Evolutionary conservation across 148 eudicot genomes (phyloP).

Genomic region (Rhododendron molle): DNA sequence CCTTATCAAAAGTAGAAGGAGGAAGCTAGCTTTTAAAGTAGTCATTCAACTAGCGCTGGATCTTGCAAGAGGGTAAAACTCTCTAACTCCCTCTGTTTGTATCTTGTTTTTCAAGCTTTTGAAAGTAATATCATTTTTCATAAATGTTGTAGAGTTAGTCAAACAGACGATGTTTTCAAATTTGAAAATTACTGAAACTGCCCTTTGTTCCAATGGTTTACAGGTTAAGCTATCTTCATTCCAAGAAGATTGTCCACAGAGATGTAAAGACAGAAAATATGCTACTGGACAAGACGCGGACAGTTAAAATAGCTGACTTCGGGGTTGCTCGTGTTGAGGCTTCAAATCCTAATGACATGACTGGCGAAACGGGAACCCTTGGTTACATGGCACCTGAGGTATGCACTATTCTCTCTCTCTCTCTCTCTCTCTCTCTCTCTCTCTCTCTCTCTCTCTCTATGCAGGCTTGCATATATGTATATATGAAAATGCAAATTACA

Average conservation of each 20-base stretch:
- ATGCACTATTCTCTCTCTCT: background rate
- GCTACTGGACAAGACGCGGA: conserved; percentile 76
- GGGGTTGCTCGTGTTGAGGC: conserved; percentile 94
- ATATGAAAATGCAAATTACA: background rate
- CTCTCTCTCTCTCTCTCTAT: too few species aligned
- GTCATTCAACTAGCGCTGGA: conserved; percentile 79
- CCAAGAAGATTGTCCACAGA: conserved; percentile 79
- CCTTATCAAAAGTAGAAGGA: conserved; percentile 76
- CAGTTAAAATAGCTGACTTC: conserved; percentile 81
- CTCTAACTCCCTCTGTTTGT: conserved; percentile 6
- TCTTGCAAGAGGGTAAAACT: conserved; percentile 77
- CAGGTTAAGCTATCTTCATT: conserved; percentile 81
- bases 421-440: too few species aligned
- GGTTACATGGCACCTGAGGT: conserved; percentile 99
- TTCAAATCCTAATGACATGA: conserved; percentile 90
- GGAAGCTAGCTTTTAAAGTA: conserved; percentile 79
- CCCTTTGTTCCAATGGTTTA: background rate
- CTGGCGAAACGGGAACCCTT: conserved; percentile 91
- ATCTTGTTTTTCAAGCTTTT: background rate
- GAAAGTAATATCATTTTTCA: background rate
- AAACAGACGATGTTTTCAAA: background rate
- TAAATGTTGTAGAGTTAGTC: background rate
- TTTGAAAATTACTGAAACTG: background rate
- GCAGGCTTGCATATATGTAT: background rate
- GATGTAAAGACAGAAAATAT: conserved; percentile 92